Percentiles rank a stretch among this genome's conserved stretches.
Conservation (phyloP, 257 asterid genomes). For the Nicotiana tomentosiformis region DNA sequence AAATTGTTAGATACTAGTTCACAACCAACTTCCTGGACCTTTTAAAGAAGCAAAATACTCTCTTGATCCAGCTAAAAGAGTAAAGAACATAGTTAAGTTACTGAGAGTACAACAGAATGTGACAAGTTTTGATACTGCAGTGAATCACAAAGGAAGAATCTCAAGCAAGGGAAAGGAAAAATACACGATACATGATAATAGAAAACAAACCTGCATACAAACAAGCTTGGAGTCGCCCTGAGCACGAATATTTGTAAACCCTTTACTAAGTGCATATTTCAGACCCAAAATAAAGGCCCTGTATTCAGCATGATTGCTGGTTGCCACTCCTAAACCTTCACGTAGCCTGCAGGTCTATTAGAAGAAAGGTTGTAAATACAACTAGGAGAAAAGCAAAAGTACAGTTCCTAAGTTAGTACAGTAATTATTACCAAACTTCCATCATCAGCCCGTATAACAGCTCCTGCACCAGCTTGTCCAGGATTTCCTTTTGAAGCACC, state of each 20-base stretch:
- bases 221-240: constrained; percentile 98
- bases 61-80: neutral
- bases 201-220: constrained; percentile 83
- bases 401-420: neutral
- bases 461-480: constrained; percentile 98
- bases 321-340: constrained; percentile 91
- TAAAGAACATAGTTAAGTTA: neutral
- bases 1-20: neutral
- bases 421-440: constrained; percentile 59
- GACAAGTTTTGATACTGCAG: neutral
- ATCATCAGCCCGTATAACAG: constrained; percentile 78
- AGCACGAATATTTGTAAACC: constrained; percentile 80
- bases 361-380: constrained; percentile 13
- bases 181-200: neutral
- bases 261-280: constrained; percentile 71
- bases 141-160: neutral
- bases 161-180: neutral
- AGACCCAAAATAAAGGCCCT: constrained; percentile 88
- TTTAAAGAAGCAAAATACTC: neutral
- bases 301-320: constrained; percentile 91
- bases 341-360: constrained; percentile 80
- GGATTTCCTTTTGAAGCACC: constrained; percentile 99
- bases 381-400: neutral
- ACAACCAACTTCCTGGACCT: neutral
- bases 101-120: neutral